A percentile compares a stretch with the other conserved stretches of the same genome.
Evolutionary conservation across 2,329 filamentous ascomycete species (phyloP).

Genomic region (Ophiostoma tasmaniense): DNA sequence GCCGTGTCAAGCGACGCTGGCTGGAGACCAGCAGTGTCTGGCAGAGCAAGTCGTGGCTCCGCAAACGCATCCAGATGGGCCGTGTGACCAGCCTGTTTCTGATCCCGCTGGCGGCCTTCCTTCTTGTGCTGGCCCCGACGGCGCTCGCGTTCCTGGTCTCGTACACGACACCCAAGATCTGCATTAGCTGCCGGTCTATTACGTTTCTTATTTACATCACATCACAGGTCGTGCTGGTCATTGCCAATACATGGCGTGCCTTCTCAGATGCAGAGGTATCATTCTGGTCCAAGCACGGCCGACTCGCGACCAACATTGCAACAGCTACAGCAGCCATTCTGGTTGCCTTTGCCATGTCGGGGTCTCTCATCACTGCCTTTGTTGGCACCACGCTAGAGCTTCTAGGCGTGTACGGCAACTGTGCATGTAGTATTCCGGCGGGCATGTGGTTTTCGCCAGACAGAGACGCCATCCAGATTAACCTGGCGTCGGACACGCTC

Average conservation of each 20-base stretch:
- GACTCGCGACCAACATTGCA: background rate
- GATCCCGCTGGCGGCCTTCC: background rate
- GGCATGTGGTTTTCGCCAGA: constrained; percentile 2
- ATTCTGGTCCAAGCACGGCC: background rate
- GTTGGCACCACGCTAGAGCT: constrained; percentile 5
- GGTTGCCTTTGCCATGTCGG: background rate
- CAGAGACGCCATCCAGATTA: background rate
- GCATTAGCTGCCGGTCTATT: constrained; percentile 10
- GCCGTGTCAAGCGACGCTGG: constrained; percentile 8
- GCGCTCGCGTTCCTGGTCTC: constrained; percentile 5
- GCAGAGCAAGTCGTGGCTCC: background rate
- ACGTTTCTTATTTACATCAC: constrained; percentile 4
- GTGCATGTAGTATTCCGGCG: constrained; percentile 3
- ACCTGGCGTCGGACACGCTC: constrained; percentile 6
- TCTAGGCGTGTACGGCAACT: constrained; percentile 7
- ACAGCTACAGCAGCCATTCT: background rate
- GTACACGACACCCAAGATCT: constrained; percentile 8
- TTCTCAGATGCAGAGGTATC: background rate
- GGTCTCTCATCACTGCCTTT: background rate
- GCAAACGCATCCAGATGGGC: background rate
- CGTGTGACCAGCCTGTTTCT: background rate
- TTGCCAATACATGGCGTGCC: constrained; percentile 7
- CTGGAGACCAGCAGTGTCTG: background rate
- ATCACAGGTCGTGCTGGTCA: background rate
- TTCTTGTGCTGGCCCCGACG: constrained; percentile 6